Evolutionary conservation across 2,329 filamentous ascomycete genomes (phyloP), one percentile per base, ranked within the genome.

Genomic region (Botryotinia convoluta): DNA sequence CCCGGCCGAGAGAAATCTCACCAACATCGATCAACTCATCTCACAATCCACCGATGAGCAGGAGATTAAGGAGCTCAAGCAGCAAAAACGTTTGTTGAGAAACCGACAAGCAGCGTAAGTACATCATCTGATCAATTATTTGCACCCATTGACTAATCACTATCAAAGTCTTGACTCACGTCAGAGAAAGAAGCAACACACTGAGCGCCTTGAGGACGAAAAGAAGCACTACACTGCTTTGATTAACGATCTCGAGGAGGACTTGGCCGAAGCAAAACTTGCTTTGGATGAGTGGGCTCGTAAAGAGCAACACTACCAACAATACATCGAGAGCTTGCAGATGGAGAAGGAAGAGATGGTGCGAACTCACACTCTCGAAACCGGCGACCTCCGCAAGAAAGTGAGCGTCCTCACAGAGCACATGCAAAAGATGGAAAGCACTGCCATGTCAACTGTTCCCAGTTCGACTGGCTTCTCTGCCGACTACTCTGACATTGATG

Each of bases 101-200:
- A 99, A 99, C 84, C 91, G 96, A 80, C 95, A 98, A 85, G 96
- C 96, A 84, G 96, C 96, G 94, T 97, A 90, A 86, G 92, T 76
- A 78, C 75, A 79, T 77, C 77, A 76, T 77, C 74, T 72, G 78
- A 78, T 75, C 62, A 75, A 54, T 74, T 74, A 68, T 42, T 75
- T 51, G 71, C 60, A 67, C 42, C 57, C 63, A 70, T 74, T 72
- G 74, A 76, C 78, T 79, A 77, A 80, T 72, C 72, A 42, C 62
- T 75, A 48, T 37, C 60, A 39, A 77, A 97, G 94, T 77, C 92
- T 99, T 79, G 95, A 98, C 84, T 98, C 96, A 62, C 91, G 96
- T 77, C 95, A 98, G 83, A 91, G 96, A 79, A 99, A 98, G 88
- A 98, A 98, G 89, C 92, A 94, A 84, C 95, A 98, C 85, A 98